Evolutionary conservation across 805 yeast species (phyloP), one percentile per base, ranked within the genome.

Genomic region (Ogataea angusta): DNA sequence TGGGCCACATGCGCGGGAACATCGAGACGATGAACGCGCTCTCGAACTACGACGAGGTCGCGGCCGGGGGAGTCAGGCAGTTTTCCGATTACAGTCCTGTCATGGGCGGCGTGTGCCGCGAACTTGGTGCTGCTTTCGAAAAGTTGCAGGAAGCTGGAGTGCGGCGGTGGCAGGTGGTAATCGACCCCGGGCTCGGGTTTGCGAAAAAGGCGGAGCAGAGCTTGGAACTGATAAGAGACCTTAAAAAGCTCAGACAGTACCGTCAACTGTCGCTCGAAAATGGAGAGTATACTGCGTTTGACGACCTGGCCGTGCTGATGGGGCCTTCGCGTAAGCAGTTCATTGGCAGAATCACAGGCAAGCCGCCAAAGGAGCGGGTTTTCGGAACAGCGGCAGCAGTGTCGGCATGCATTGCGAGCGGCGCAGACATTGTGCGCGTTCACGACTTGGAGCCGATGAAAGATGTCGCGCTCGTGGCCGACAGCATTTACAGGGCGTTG

Each of bases 181-280:
- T 89, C 4, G 99, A 93, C 59, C 99, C 99, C 0, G 99, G 99
- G 2, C 64, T 93, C 30, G 99, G 99, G 2, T 93, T 93, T 63
- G 97, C 98, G n/a, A 93, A 93, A 60, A 73, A 72, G 38, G 52
- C 73, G n/a, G 49, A 58, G 6, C 95, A 90, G 55, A 91, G 90
- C 59, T 49, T 90, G 23, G 71, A 72, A 16, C 52, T 88, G 1
- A 70, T 93, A 21, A 73, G 78, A 45, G 69, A 76, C 14, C 49
- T 70, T 45, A 75, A 63, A 35, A 51, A 46, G 22, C 60, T 68
- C 53, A 81, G 81, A 56, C 62, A 66, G 22, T 82, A 79, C 51
- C 51, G 54, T 10, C 56, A 53, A 26, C 38, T 43, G n/a, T 40
- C 47, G 14, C 48, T 34, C 10, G 37, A 42, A 12, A 52, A 43